These are phyloP conservation scores for Nicotiana tabacum DNA, from an alignment of 257 asterid species.

Conservation along the genomic window DNA sequence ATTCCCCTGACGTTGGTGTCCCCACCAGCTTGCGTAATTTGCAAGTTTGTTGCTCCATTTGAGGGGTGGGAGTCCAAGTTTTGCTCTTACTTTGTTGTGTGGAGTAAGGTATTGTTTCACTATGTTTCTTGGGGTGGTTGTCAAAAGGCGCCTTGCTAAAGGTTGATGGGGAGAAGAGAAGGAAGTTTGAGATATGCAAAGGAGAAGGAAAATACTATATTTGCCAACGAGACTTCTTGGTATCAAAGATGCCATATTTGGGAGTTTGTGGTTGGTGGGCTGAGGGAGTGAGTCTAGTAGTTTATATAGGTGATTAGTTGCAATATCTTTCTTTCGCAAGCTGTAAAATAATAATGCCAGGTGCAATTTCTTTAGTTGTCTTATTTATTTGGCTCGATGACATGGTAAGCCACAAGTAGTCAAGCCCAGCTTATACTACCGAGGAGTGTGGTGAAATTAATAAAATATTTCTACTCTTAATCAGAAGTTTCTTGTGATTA, in stretches of 20 bases:
- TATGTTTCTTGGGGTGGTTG: neutral
- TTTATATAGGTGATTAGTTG: neutral
- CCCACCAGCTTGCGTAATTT: conserved; percentile 18
- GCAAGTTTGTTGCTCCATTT: conserved; percentile 17
- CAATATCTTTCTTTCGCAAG: neutral
- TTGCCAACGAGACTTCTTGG: neutral
- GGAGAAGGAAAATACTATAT: neutral
- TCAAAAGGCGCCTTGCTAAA: neutral
- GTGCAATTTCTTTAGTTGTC: neutral
- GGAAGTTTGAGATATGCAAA: neutral
- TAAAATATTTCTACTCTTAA: too few species aligned
- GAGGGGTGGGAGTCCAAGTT: conserved; percentile 14
- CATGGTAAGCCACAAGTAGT: neutral
- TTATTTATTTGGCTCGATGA: neutral
- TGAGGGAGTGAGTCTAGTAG: neutral
- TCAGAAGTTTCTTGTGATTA: neutral
- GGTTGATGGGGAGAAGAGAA: neutral
- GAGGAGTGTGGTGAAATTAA: too few species aligned
- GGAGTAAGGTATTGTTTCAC: conserved; percentile 11
- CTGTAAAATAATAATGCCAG: neutral
- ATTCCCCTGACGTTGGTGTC: neutral
- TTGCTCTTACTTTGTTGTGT: conserved; percentile 20
- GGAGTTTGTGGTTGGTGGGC: neutral
- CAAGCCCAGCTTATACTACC: neutral
- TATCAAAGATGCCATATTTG: neutral